Evolutionary conservation across 768 basidiomycete genomes (phyloP).

Genomic region (Fistulinella prunicolor): DNA sequence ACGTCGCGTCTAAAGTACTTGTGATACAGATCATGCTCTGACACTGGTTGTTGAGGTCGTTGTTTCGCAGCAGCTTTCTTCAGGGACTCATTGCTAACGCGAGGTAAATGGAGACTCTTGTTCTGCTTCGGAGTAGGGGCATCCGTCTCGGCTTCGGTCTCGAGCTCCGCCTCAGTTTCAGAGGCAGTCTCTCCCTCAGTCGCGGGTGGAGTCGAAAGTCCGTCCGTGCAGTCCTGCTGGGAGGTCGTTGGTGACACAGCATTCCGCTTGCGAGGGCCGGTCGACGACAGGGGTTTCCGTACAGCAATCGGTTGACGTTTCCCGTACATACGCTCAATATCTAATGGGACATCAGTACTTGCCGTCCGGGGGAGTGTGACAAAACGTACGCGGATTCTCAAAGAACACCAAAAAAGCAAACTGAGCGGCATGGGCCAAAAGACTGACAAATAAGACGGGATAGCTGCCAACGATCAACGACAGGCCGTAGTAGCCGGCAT

Average conservation of each 20-base stretch:
- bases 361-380: neutral
- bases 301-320: constrained; percentile 86
- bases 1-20: constrained; percentile 89
- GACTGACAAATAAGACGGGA: constrained; percentile 85
- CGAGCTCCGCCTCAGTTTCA: constrained; percentile 69
- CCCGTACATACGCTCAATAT: constrained; percentile 93
- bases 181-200: constrained; percentile 75
- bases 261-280: constrained; percentile 14
- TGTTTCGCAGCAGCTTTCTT: neutral
- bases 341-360: constrained; percentile 36
- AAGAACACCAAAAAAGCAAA: constrained; percentile 95
- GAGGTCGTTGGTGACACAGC: constrained; percentile 9
- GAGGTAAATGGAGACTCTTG: neutral
- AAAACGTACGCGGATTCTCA: constrained; percentile 88
- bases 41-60: constrained; percentile 31
- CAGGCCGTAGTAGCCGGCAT: constrained; percentile 96
- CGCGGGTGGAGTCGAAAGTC: constrained; percentile 53
- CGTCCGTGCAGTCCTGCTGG: constrained; percentile 27
- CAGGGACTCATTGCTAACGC: constrained; percentile 6
- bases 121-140: constrained; percentile 8
- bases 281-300: constrained; percentile 60
- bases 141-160: constrained; percentile 59
- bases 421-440: constrained; percentile 93
- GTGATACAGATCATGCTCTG: constrained; percentile 87
- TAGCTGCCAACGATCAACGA: constrained; percentile 89